phyloP scores from a whole-genome alignment of 345 rosid species.

The Salix brachista region DNA sequence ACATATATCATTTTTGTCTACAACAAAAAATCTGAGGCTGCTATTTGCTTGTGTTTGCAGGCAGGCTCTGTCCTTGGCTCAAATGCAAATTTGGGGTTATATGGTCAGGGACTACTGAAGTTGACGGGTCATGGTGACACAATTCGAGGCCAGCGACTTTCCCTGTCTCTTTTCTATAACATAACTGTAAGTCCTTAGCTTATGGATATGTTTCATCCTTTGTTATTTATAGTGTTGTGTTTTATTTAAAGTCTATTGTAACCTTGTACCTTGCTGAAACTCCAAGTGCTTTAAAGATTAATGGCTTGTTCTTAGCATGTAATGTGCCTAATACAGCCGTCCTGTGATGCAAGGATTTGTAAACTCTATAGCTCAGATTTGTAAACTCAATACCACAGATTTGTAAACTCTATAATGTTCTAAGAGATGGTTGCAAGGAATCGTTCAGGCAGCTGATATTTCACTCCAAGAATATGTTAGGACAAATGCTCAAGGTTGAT shows the following conservation, averaged over 20 bases:
- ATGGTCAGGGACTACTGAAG: constrained; percentile 87
- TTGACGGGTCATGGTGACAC: constrained; percentile 86
- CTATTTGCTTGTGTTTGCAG: constrained; percentile 42
- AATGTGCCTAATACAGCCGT: neutral
- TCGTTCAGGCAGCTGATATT: neutral
- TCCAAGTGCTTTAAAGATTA: neutral
- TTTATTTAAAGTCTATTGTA: neutral
- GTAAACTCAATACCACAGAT: neutral
- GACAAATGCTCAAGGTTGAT: neutral
- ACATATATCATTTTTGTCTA: neutral
- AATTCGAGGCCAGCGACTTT: constrained; percentile 90
- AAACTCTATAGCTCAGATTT: neutral
- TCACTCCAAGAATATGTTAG: neutral
- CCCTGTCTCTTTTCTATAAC: constrained; percentile 87
- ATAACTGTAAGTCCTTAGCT: constrained; percentile 64
- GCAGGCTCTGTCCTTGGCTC: constrained; percentile 77
- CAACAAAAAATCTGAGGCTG: constrained; percentile 12
- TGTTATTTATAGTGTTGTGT: neutral
- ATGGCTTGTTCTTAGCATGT: neutral
- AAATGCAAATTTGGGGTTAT: constrained; percentile 77
- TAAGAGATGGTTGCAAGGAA: neutral
- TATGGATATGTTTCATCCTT: constrained; percentile 4
- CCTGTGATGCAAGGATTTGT: neutral
- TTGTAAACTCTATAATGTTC: neutral
- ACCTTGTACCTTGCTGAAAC: neutral